A percentile compares a stretch with the other conserved stretches of the same genome.
Conservation (phyloP, 257 asterid genomes). For the Solanum clarkiae region DNA sequence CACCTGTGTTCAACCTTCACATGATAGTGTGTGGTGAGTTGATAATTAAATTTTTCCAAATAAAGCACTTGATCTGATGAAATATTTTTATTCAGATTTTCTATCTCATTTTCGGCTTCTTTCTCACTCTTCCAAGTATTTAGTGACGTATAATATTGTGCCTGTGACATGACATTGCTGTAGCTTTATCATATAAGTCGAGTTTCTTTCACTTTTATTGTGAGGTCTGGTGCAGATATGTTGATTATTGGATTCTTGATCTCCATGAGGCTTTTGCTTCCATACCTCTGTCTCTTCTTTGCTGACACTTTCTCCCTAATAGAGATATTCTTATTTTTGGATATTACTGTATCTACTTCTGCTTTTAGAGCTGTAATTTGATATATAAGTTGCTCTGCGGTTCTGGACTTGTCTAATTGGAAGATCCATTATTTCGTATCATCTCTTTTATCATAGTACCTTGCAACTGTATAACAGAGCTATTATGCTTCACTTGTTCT, state of each 20-base stretch:
- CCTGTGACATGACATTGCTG: neutral
- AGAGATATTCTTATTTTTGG: neutral
- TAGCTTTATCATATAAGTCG: neutral
- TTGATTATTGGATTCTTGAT: neutral
- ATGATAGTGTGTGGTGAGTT: conserved; percentile 69
- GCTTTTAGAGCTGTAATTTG: neutral
- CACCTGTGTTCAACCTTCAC: conserved; percentile 67
- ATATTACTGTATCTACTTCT: neutral
- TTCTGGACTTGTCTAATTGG: neutral
- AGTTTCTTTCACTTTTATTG: neutral
- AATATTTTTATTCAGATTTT: neutral
- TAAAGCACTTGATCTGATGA: neutral
- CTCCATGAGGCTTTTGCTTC: neutral
- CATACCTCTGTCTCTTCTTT: neutral
- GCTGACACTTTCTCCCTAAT: neutral
- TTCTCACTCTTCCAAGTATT: neutral
- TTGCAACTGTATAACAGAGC: neutral
- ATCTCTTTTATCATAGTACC: neutral
- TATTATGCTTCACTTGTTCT: neutral
- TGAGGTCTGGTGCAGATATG: neutral
- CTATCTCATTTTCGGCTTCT: neutral
- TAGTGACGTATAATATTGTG: neutral
- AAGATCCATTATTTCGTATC: neutral
- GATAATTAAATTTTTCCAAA: neutral
- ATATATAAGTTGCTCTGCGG: neutral